A percentile compares a stretch with the other conserved stretches of the same genome.
These are phyloP conservation scores for Pleurostoma richardsiae DNA, from an alignment of 2,329 filamentous ascomycete genomes.

Conservation along the genomic window DNA sequence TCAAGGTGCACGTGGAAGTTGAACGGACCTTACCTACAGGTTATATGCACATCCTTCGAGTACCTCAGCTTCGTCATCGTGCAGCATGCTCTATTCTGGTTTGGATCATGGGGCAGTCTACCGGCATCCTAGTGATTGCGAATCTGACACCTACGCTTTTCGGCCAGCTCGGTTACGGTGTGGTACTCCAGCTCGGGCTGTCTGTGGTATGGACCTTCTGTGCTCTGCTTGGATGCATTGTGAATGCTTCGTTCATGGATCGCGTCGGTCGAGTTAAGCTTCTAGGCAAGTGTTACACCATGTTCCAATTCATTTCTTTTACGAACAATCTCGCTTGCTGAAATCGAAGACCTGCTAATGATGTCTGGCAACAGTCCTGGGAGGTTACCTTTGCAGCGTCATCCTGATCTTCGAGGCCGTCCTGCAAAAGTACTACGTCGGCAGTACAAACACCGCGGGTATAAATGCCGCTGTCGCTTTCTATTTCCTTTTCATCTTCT, in stretches of 20 bases:
- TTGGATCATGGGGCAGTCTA: conserved; percentile 22
- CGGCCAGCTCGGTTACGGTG: conserved; percentile 20
- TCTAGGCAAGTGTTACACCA: not conserved
- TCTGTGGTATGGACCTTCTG: conserved; percentile 19
- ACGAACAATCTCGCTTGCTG: too few species aligned
- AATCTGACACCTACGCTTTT: conserved; percentile 22
- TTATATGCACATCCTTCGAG: conserved; percentile 18
- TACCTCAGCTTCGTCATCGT: conserved; percentile 17
- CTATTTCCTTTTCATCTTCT: conserved; percentile 16
- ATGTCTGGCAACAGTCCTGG: conserved; percentile 12
- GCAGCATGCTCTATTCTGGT: conserved; percentile 19
- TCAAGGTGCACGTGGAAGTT: conserved; percentile 21
- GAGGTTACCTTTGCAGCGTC: conserved; percentile 8
- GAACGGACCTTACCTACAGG: conserved; percentile 5
- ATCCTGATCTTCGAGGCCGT: conserved; percentile 15
- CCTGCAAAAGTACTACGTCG: conserved; percentile 16
- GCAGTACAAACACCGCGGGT: conserved; percentile 11
- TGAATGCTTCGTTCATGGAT: conserved; percentile 20
- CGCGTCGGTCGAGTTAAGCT: conserved; percentile 19
- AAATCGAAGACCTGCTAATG: conserved; percentile 3
- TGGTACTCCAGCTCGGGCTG: conserved; percentile 19
- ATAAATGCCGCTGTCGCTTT: conserved; percentile 16
- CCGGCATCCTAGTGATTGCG: conserved; percentile 20
- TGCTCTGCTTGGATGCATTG: conserved; percentile 16
- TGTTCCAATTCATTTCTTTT: too few species aligned